Evolutionary conservation across 441 rosid genomes (phyloP).

Genomic region (Metrosideros polymorpha): DNA sequence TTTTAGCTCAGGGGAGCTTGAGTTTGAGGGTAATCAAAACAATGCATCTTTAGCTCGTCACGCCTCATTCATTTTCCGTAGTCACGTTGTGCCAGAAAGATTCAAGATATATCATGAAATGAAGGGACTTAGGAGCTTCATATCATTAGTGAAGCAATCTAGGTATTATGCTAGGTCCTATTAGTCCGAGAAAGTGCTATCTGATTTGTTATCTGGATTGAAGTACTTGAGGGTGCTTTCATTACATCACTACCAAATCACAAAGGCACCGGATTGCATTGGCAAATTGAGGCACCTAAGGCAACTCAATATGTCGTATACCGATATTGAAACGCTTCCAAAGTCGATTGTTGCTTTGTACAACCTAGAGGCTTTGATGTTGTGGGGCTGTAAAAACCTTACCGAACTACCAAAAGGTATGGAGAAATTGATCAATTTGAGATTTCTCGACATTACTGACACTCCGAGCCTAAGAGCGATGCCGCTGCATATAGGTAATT

Average conservation of each 20-base stretch:
- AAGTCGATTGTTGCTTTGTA: background rate
- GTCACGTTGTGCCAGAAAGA: rapidly evolving
- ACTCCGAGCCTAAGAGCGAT: background rate
- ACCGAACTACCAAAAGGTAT: background rate
- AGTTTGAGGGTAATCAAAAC: background rate
- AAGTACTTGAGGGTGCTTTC: background rate
- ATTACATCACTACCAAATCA: rapidly evolving
- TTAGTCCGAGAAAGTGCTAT: background rate
- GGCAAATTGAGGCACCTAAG: background rate
- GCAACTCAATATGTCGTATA: rapidly evolving
- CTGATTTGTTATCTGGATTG: rapidly evolving
- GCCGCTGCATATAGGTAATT: background rate
- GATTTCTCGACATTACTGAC: background rate
- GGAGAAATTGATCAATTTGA: background rate
- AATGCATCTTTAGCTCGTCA: background rate
- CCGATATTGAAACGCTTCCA: rapidly evolving
- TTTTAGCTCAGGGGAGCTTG: background rate
- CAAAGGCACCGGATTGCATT: rapidly evolving
- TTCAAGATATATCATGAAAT: rapidly evolving
- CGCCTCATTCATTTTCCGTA: rapidly evolving
- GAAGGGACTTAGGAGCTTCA: background rate
- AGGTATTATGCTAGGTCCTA: rapidly evolving
- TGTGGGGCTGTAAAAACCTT: rapidly evolving
- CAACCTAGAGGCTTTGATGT: background rate
- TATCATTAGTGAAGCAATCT: rapidly evolving